These are phyloP conservation scores for Cadophora malorum DNA, from an alignment of 2,329 filamentous ascomycete genomes.

Conservation along the genomic window DNA sequence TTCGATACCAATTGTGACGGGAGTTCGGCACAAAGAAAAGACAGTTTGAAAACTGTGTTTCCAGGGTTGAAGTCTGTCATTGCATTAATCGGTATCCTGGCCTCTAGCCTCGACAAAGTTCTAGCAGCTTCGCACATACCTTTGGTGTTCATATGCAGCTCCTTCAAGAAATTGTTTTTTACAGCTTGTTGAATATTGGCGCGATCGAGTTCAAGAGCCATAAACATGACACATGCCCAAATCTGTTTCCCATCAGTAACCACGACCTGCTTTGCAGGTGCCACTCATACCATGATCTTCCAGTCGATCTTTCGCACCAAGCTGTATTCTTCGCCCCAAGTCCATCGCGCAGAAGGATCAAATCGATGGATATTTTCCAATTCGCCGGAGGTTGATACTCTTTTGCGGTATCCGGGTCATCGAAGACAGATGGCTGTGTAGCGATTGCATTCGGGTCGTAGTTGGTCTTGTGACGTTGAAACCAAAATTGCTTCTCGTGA, in stretches of 20 bases:
- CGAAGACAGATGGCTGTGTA: constrained; percentile 40
- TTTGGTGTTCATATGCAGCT: constrained; percentile 53
- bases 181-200: constrained; percentile 64
- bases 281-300: constrained; percentile 43
- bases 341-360: constrained; percentile 40
- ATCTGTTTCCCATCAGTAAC: neutral
- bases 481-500: constrained; percentile 39
- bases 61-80: constrained; percentile 56
- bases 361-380: constrained; percentile 41
- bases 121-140: constrained; percentile 42
- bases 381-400: constrained; percentile 38
- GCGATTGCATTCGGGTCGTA: constrained; percentile 40
- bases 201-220: constrained; percentile 65
- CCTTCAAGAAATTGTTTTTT: constrained; percentile 60
- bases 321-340: constrained; percentile 39
- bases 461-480: constrained; percentile 32
- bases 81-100: neutral
- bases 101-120: neutral
- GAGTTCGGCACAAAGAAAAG: constrained; percentile 54
- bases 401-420: constrained; percentile 38
- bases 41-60: constrained; percentile 48
- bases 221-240: constrained; percentile 62
- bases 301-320: constrained; percentile 40
- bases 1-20: constrained; percentile 59
- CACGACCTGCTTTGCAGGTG: neutral